Evolutionary conservation across 83 land plant species (phyloP), one percentile per base, ranked within the genome.

Genomic region (Picea abies): DNA sequence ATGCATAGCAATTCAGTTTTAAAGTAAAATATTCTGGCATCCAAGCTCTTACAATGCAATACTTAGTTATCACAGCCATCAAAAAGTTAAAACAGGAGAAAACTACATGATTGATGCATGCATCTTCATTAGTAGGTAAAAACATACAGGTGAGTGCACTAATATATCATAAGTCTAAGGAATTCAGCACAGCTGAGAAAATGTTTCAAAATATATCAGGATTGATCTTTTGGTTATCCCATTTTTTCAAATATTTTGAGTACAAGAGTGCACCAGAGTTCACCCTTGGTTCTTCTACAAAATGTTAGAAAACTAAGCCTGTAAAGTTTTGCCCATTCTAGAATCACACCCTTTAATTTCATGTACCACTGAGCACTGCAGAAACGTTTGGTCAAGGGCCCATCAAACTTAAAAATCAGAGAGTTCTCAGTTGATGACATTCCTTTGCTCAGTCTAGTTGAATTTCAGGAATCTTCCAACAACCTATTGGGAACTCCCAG

Each of bases 61-160:
- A 73, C 26, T 71, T 71, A 9, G 23, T 71, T 37, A 71, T 39
- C 75, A 39, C 9, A 37, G 49, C 26, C 49, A 56, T 14, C 22
- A 75, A 20, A 75, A 71, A 71, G 76, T 71, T 39, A 39, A 14
- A 3, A 41, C 29, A 47, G 23, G 49, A 37, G 20, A 44, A 47
- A 10, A 22, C 6, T 56, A 47, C 78, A 47, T 9, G 2, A 22
- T 47, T 47, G 26, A 41, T 12, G 20, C 26, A 44, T 7, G 12
- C 76, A 71, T 71, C 47, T 71, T 71, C 76, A 71, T 71, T 20
- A 14, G n/a, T 22, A 75, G 37, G 19, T 25, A 75, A 58, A 56
- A 58, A 47, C n/a, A 75, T 47, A n/a, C 49, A 47, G 26, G 58
- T 23, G 58, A 75, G 60, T 75, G 5, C 58, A 20, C 22, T 47